Evolutionary conservation across 148 eudicot genomes (phyloP).

Genomic region (Fallopia convolvulus): DNA sequence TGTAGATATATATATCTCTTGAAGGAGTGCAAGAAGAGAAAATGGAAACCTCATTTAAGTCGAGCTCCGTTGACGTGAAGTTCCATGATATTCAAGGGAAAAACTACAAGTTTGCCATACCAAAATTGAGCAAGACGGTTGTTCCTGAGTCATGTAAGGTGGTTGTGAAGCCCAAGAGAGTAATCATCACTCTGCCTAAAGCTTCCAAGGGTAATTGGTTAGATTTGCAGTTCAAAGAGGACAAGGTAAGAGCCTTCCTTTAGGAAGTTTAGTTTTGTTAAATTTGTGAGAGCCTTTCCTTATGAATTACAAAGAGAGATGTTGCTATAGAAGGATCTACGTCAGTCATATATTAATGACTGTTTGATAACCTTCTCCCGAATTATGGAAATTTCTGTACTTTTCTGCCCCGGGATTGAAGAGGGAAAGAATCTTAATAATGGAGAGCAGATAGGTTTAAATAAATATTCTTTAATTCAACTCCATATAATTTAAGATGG

Average conservation of each 20-base stretch:
- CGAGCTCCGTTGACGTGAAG: conserved; percentile 54
- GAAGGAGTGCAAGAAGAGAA: conserved; percentile 82
- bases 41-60: conserved; percentile 45
- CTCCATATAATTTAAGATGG: not conserved
- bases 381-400: no score
- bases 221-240: conserved; percentile 81
- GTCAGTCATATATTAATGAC: not conserved
- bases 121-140: conserved; percentile 65
- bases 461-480: not conserved
- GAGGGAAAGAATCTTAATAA: no score
- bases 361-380: no score
- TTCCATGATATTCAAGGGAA: conserved; percentile 86
- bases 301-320: not conserved
- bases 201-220: conserved; percentile 74
- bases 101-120: conserved; percentile 66
- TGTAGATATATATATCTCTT: conserved; percentile 63
- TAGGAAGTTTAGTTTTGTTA: not conserved
- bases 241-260: conserved; percentile 44
- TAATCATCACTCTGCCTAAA: conserved; percentile 52
- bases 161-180: conserved; percentile 71
- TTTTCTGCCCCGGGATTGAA: no score
- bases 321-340: not conserved
- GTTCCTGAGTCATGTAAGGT: conserved; percentile 76
- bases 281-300: not conserved
- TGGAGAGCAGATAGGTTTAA: no score